These are phyloP conservation scores for Candida awuae DNA, from an alignment of 805 yeast species.

Conservation along the genomic window DNA sequence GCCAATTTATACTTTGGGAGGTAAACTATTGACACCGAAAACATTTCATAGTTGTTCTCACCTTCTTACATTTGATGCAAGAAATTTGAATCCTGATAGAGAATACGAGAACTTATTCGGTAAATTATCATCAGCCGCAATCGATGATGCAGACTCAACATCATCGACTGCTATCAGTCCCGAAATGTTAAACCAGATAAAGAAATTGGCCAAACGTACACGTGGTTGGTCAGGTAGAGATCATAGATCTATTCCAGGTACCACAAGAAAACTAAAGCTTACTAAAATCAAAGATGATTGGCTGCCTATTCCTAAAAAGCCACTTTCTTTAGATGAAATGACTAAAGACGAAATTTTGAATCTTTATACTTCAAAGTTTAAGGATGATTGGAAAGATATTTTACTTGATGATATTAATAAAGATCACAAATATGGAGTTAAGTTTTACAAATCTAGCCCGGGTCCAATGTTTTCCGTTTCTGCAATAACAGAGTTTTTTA, in stretches of 20 bases:
- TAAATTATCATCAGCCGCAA: constrained; percentile 54
- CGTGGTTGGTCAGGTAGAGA: constrained; percentile 85
- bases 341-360: constrained; percentile 31
- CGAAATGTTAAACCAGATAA: constrained; percentile 57
- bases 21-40: constrained; percentile 37
- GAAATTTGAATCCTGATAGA: constrained; percentile 64
- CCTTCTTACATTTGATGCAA: constrained; percentile 38
- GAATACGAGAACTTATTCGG: constrained; percentile 70
- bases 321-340: constrained; percentile 52
- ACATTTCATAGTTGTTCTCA: constrained; percentile 34
- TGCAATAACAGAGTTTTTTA: constrained; percentile 40
- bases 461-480: constrained; percentile 25
- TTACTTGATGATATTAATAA: constrained; percentile 33
- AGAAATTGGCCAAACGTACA: constrained; percentile 46
- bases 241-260: constrained; percentile 65
- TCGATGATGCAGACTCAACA: constrained; percentile 71
- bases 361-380: constrained; percentile 24
- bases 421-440: constrained; percentile 39
- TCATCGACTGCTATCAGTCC: constrained; percentile 63
- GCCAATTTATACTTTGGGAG: constrained; percentile 23
- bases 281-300: constrained; percentile 75
- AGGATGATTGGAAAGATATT: constrained; percentile 43
- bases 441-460: constrained; percentile 45
- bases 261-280: constrained; percentile 54
- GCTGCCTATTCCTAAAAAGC: constrained; percentile 61